These are phyloP conservation scores for Obba rivulosa DNA, from an alignment of 768 basidiomycete species.

Conservation along the genomic window DNA sequence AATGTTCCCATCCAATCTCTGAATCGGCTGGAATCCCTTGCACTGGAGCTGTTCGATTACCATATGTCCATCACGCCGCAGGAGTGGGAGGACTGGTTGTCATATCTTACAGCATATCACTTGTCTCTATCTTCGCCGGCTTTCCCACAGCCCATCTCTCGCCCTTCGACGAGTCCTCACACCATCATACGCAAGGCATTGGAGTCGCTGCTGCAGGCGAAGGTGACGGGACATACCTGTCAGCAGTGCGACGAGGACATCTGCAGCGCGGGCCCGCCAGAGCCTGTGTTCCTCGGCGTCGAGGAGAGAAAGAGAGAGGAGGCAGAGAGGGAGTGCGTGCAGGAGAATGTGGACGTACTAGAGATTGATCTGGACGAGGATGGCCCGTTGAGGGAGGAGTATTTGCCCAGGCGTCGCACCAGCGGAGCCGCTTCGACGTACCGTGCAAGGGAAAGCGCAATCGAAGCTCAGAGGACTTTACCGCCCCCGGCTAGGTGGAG, in stretches of 20 bases:
- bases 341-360: slow-evolving; percentile 37
- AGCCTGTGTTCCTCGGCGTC: slow-evolving; percentile 69
- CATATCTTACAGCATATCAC: slow-evolving; percentile 61
- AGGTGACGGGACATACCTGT: slow-evolving; percentile 21
- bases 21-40: slow-evolving; percentile 67
- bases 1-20: slow-evolving; percentile 64
- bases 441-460: slow-evolving; percentile 13
- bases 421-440: slow-evolving; percentile 22
- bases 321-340: slow-evolving; percentile 23
- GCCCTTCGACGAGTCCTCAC: slow-evolving; percentile 69
- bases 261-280: slow-evolving; percentile 32
- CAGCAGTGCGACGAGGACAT: slow-evolving; percentile 10
- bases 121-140: slow-evolving; percentile 51
- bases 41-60: slow-evolving; percentile 65
- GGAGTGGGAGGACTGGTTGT: slow-evolving; percentile 71
- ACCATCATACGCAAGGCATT: slow-evolving; percentile 63
- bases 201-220: slow-evolving; percentile 60
- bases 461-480: slow-evolving; percentile 30
- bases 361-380: slow-evolving; percentile 83
- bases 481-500: slow-evolving; percentile 82
- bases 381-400: slow-evolving; percentile 77
- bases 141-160: slow-evolving; percentile 70
- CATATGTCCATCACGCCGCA: slow-evolving; percentile 61
- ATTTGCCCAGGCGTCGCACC: slow-evolving; percentile 64
- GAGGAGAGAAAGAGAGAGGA: slow-evolving; percentile 56